phyloP scores from a whole-genome alignment of 2,329 filamentous ascomycete species.

The Magnaporthiopsis rhizophila region DNA sequence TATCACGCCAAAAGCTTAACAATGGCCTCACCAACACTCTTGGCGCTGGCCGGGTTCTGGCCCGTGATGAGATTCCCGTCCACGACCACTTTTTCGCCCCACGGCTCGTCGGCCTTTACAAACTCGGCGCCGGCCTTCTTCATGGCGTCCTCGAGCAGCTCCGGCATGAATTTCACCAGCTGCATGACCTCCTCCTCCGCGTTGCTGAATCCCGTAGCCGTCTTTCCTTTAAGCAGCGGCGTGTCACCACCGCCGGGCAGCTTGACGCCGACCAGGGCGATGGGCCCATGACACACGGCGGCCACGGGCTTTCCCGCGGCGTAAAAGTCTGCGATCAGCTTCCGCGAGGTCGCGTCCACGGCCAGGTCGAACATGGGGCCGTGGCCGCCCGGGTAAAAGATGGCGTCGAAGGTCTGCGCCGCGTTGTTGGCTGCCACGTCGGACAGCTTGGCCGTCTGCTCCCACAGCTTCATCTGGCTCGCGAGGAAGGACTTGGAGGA shows the following conservation, averaged over 20 bases:
- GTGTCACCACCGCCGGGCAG: constrained; percentile 33
- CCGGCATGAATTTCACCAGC: constrained; percentile 40
- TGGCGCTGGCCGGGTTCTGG: constrained; percentile 48
- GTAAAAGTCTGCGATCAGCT: constrained; percentile 55
- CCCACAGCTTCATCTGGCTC: constrained; percentile 52
- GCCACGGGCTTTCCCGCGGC: constrained; percentile 52
- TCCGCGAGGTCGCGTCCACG: constrained; percentile 45
- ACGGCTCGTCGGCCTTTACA: constrained; percentile 44
- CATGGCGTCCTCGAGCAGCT: constrained; percentile 51
- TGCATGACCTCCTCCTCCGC: constrained; percentile 41
- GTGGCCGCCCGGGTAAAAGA: constrained; percentile 40
- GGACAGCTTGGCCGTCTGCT: constrained; percentile 50
- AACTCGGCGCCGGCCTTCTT: constrained; percentile 43
- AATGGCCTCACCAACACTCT: constrained; percentile 43
- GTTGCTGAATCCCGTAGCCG: constrained; percentile 53
- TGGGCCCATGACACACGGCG: constrained; percentile 63
- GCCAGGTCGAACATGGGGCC: constrained; percentile 62
- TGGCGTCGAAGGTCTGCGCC: constrained; percentile 17
- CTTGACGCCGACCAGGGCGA: constrained; percentile 51
- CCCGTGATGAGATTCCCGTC: constrained; percentile 47
- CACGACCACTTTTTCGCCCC: constrained; percentile 40
- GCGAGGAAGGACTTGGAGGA: constrained; percentile 46
- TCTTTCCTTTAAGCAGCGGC: constrained; percentile 45
- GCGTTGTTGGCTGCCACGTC: constrained; percentile 35
- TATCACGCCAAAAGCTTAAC: constrained; percentile 31